A percentile compares a stretch with the other conserved stretches of the same genome.
Conservation (phyloP, 768 basidiomycete species). For the Boletales sp. region DNA sequence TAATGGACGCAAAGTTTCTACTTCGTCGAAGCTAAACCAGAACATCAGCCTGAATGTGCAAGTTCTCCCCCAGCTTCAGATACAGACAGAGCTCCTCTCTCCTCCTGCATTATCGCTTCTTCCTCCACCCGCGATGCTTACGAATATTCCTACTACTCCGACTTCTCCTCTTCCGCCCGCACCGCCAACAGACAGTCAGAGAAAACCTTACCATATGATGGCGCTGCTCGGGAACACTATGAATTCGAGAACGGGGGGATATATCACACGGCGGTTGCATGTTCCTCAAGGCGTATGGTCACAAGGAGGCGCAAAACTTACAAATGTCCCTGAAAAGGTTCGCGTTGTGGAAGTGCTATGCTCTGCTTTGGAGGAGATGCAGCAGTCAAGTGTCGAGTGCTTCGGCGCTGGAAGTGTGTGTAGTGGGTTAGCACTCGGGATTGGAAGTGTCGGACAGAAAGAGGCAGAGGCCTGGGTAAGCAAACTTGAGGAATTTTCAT, state of each 20-base stretch:
- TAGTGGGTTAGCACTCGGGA: constrained; percentile 69
- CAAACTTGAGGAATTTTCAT: constrained; percentile 78
- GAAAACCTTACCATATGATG: constrained; percentile 93
- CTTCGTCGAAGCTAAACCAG: constrained; percentile 57
- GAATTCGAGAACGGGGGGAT: constrained; percentile 77
- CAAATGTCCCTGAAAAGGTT: constrained; percentile 79
- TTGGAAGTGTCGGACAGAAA: constrained; percentile 70
- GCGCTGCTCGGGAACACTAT: constrained; percentile 73
- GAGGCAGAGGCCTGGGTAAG: constrained; percentile 77
- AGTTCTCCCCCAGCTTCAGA: constrained; percentile 44
- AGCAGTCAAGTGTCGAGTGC: constrained; percentile 63
- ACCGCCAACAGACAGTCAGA: constrained; percentile 66
- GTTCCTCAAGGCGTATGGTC: constrained; percentile 91
- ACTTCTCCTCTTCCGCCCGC: constrained; percentile 73
- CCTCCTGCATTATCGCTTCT: constrained; percentile 38
- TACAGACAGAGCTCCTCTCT: constrained; percentile 51
- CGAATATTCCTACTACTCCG: constrained; percentile 68
- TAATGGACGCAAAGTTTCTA: constrained; percentile 55
- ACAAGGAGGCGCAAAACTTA: constrained; percentile 82
- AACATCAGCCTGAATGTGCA: constrained; percentile 40
- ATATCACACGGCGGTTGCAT: constrained; percentile 80
- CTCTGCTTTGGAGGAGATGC: constrained; percentile 76
- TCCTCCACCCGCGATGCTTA: constrained; percentile 44
- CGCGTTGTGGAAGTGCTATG: constrained; percentile 78
- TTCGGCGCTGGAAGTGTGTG: constrained; percentile 80